phyloP scores from a whole-genome alignment of 768 basidiomycete species.

The Boletus vermiculosoides region DNA sequence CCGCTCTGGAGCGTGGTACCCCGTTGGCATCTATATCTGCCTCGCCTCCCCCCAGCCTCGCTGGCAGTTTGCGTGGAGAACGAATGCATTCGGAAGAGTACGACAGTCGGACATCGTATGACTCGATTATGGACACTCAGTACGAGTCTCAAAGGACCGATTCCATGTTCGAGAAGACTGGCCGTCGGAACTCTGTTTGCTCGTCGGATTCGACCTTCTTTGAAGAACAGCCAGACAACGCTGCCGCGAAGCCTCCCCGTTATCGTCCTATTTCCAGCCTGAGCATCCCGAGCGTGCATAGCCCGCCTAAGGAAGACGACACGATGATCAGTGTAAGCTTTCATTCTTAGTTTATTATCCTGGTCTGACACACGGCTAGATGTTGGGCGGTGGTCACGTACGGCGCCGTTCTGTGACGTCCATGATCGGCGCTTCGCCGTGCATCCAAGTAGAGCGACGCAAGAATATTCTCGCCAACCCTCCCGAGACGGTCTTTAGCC shows the following conservation, averaged over 20 bases:
- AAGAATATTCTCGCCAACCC: conserved; percentile 42
- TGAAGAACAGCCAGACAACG: conserved; percentile 39
- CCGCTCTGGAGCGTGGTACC: conserved; percentile 47
- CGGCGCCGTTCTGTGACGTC: conserved; percentile 67
- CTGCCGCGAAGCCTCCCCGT: conserved; percentile 43
- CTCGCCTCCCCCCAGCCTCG: conserved; percentile 53
- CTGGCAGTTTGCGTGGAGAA: conserved; percentile 18
- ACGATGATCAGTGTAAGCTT: conserved; percentile 74
- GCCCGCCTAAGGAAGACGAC: conserved; percentile 65
- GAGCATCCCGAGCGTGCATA: conserved; percentile 49
- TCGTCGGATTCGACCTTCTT: conserved; percentile 63
- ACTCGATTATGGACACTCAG: conserved; percentile 65
- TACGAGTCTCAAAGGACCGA: conserved; percentile 41
- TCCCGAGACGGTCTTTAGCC: conserved; percentile 34
- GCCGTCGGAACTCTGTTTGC: conserved; percentile 43
- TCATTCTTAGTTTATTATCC: not conserved
- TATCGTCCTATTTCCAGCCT: conserved; percentile 66
- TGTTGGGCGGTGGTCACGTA: conserved; percentile 77
- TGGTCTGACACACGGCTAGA: conserved; percentile 40
- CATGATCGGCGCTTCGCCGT: conserved; percentile 68
- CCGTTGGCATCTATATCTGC: conserved; percentile 64
- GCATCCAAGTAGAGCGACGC: conserved; percentile 61
- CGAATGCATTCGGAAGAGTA: conserved; percentile 16
- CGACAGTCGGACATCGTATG: conserved; percentile 45
- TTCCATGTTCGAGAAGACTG: conserved; percentile 65